Evolutionary conservation across 768 basidiomycete species (phyloP).

Genomic region (Lyophyllum shimeji): DNA sequence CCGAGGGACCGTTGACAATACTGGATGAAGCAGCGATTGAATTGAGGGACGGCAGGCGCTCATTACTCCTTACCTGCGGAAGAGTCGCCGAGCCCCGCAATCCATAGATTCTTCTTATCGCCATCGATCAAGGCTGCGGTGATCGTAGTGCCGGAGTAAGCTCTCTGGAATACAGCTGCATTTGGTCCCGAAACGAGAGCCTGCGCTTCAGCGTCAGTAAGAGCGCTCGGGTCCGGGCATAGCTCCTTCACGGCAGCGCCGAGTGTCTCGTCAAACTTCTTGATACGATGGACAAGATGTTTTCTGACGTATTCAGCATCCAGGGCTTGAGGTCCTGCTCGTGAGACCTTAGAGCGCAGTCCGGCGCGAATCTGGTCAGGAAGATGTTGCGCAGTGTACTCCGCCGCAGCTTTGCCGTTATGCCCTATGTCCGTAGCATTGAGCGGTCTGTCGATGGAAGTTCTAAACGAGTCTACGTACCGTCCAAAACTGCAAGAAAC

Average conservation of each 20-base stretch:
- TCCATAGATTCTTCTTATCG: not conserved
- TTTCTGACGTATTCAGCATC: not conserved
- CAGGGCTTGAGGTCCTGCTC: not conserved
- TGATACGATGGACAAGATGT: not conserved
- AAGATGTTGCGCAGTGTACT: not conserved
- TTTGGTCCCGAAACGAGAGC: not conserved
- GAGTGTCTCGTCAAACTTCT: not conserved
- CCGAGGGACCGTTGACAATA: not conserved
- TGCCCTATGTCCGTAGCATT: not conserved
- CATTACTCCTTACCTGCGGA: not conserved
- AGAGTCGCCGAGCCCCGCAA: slow-evolving; percentile 2
- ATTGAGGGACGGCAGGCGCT: not conserved
- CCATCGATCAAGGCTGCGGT: slow-evolving; percentile 2
- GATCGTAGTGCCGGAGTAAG: not conserved
- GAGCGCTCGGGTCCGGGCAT: not conserved
- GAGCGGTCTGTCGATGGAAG: not conserved
- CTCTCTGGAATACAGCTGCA: not conserved
- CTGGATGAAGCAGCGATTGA: not conserved
- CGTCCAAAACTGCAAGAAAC: slow-evolving; percentile 3
- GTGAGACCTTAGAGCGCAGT: not conserved
- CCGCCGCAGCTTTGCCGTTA: not conserved
- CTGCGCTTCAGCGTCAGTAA: not conserved
- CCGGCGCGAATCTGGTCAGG: not conserved
- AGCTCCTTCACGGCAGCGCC: not conserved
- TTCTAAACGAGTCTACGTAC: not conserved